A percentile compares a stretch with the other conserved stretches of the same genome.
Evolutionary conservation across 2,329 filamentous ascomycete genomes (phyloP).

Genomic region (Cladophialophora yegresii): DNA sequence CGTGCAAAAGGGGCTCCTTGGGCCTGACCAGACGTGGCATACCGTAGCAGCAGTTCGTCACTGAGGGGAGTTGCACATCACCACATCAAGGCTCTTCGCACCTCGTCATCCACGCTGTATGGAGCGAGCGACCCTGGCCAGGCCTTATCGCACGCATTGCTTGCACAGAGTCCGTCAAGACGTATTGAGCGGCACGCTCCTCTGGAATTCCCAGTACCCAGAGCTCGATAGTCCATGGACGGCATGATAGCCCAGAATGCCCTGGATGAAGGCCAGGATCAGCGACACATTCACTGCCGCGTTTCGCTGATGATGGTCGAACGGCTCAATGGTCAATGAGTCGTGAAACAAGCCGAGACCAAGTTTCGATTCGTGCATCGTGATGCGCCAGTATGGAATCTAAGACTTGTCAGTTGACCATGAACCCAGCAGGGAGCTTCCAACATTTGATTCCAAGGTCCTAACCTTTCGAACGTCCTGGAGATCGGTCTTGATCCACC

Average conservation of each 20-base stretch:
- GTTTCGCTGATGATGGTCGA: conserved; percentile 14
- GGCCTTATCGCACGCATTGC: not conserved
- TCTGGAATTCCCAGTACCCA: conserved; percentile 15
- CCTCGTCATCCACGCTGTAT: too few relatives aligned
- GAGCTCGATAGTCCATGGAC: not conserved
- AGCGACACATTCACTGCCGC: conserved; percentile 8
- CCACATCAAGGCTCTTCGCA: too few relatives aligned
- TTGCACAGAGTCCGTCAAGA: not conserved
- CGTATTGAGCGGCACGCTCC: conserved; percentile 2
- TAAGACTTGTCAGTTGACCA: not conserved
- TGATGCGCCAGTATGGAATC: conserved; percentile 18
- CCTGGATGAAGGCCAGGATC: conserved; percentile 16
- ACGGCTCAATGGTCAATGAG: conserved; percentile 19
- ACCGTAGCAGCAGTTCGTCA: too few relatives aligned
- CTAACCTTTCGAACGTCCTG: conserved; percentile 14
- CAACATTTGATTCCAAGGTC: not conserved
- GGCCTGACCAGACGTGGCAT: too few relatives aligned
- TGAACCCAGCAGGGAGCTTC: not conserved
- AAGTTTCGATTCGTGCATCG: conserved; percentile 18
- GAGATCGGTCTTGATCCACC: conserved; percentile 21
- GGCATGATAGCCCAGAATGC: conserved; percentile 15
- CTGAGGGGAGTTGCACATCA: too few relatives aligned
- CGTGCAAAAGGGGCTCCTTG: not conserved
- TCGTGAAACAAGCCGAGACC: conserved; percentile 18
- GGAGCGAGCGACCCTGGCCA: too few relatives aligned